Evolutionary conservation across 1,139 yeast genomes (phyloP).

Genomic region (Saccharomyces pastorianus): DNA sequence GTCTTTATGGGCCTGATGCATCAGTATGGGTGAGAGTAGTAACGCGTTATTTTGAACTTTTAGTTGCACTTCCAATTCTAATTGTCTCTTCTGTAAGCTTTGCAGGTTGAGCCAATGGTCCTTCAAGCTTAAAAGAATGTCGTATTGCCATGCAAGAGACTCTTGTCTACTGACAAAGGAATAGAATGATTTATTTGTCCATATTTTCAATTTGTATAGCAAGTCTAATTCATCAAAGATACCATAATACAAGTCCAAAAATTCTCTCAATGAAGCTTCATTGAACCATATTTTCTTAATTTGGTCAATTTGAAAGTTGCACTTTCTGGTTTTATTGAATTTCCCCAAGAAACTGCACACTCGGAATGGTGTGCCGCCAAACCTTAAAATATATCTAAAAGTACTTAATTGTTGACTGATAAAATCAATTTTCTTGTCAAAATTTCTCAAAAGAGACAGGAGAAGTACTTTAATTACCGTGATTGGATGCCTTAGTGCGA

Average conservation of each 20-base stretch:
- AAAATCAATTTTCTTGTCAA: slow-evolving; percentile 37
- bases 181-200: slow-evolving; percentile 36
- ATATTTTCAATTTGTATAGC: slow-evolving; percentile 45
- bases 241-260: slow-evolving; percentile 52
- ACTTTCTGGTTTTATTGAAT: slow-evolving; percentile 9
- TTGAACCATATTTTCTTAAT: slow-evolving; percentile 34
- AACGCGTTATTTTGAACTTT: slow-evolving; percentile 31
- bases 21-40: slow-evolving; percentile 17
- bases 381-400: slow-evolving; percentile 62
- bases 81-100: slow-evolving; percentile 36
- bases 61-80: slow-evolving; percentile 34
- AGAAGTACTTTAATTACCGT: slow-evolving; percentile 14
- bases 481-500: slow-evolving; percentile 19
- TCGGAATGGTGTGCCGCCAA: slow-evolving; percentile 65
- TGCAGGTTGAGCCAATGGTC: slow-evolving; percentile 39
- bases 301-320: slow-evolving; percentile 5
- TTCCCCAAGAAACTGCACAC: slow-evolving; percentile 26
- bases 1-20: slow-evolving; percentile 4
- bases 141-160: slow-evolving; percentile 56
- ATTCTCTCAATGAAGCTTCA: slow-evolving; percentile 40
- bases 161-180: slow-evolving; percentile 44
- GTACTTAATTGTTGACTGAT: slow-evolving; percentile 46
- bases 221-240: slow-evolving; percentile 53
- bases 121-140: slow-evolving; percentile 48
- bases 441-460: slow-evolving; percentile 11